Percentiles rank a stretch among this genome's conserved stretches.
phyloP scores from a whole-genome alignment of 2,329 filamentous ascomycete species.

The Helicocarpus griseus region DNA sequence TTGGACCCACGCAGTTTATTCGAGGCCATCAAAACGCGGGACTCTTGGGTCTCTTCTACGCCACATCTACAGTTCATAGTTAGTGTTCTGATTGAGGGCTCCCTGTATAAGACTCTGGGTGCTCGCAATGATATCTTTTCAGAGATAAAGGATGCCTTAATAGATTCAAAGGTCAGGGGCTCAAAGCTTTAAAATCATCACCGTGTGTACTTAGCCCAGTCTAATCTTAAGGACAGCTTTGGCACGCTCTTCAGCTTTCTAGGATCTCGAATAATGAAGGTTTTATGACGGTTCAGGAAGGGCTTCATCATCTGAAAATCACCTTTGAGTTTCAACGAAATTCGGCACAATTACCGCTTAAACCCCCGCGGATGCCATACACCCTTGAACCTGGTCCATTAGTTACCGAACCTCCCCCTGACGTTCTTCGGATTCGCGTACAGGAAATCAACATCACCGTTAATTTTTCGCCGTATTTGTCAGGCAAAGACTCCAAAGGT shows the following conservation, averaged over 20 bases:
- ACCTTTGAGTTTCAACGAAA: slow-evolving; percentile 6
- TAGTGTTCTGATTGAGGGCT: slow-evolving; percentile 11
- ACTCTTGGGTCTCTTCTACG: slow-evolving; percentile 22
- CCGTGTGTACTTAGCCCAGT: not conserved
- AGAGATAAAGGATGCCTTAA: slow-evolving; percentile 7
- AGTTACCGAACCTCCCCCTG: slow-evolving; percentile 8
- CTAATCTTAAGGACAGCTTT: not conserved
- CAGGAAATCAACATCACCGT: slow-evolving; percentile 7
- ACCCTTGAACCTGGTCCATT: not conserved
- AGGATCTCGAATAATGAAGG: not conserved
- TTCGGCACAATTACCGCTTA: not conserved
- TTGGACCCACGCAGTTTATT: not conserved
- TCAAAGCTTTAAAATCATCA: slow-evolving; percentile 19
- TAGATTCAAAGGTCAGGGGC: slow-evolving; percentile 6
- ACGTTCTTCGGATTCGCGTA: slow-evolving; percentile 5
- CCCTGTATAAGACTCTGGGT: not conserved
- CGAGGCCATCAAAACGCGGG: slow-evolving; percentile 6
- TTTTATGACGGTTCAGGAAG: not conserved
- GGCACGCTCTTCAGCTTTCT: not conserved
- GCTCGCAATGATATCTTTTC: slow-evolving; percentile 13
- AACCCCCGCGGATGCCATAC: slow-evolving; percentile 1
- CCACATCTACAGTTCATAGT: slow-evolving; percentile 22
- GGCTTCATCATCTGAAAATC: not conserved
- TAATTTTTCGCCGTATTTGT: not conserved
- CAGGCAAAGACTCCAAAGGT: not conserved